These are phyloP conservation scores for Glycine tomentella DNA, from an alignment of 306 rosid species.

Conservation along the genomic window DNA sequence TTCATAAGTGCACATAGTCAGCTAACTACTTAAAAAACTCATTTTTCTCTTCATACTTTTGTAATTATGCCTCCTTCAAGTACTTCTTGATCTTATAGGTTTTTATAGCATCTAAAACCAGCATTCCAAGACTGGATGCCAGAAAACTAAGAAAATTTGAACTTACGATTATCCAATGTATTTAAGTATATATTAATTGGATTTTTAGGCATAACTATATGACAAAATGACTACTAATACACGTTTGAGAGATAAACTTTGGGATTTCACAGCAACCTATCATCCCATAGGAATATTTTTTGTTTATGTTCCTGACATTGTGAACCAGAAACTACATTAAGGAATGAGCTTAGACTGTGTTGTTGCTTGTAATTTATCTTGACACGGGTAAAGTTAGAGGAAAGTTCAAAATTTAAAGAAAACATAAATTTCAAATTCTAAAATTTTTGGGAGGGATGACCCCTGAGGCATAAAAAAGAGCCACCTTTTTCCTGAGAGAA, in stretches of 20 bases:
- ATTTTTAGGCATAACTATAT: neutral
- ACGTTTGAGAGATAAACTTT: neutral
- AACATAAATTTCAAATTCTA: neutral
- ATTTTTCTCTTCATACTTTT: too few relatives aligned
- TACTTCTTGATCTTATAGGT: neutral
- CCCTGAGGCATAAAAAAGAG: neutral
- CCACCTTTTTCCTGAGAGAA: too few relatives aligned
- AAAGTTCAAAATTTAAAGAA: neutral
- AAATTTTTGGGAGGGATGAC: neutral
- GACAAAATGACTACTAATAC: neutral
- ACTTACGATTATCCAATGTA: neutral
- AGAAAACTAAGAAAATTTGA: neutral
- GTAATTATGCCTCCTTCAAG: neutral
- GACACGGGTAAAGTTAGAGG: neutral
- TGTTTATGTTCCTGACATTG: neutral
- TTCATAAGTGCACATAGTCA: neutral
- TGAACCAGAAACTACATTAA: neutral
- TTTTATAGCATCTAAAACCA: neutral
- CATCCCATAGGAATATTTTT: neutral
- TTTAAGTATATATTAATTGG: neutral
- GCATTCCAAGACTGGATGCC: neutral
- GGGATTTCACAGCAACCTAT: neutral
- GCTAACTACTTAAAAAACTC: neutral
- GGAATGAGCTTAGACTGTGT: neutral
- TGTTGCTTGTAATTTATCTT: neutral